Evolutionary conservation across 2,329 filamentous ascomycete species (phyloP).

Genomic region (Fusarium mundagurra): DNA sequence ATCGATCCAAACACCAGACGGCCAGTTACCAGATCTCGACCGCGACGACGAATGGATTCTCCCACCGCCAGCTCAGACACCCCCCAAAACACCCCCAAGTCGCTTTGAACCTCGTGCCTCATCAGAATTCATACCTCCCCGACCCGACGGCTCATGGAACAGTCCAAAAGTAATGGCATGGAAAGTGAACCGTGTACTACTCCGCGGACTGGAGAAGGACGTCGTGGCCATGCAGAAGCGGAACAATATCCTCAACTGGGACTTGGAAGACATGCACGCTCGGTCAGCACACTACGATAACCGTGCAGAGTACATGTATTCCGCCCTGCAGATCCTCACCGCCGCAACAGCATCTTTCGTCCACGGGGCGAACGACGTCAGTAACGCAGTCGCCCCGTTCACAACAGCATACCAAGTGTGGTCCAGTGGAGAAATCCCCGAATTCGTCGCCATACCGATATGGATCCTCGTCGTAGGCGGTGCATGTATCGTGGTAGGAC

Average conservation of each 20-base stretch:
- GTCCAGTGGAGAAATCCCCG: conserved; percentile 56
- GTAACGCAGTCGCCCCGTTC: conserved; percentile 70
- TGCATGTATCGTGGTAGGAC: conserved; percentile 61
- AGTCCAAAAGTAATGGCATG: conserved; percentile 53
- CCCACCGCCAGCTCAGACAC: conserved; percentile 44
- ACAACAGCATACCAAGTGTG: conserved; percentile 71
- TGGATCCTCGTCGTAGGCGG: conserved; percentile 69
- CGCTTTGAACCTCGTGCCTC: conserved; percentile 9
- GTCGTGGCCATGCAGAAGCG: conserved; percentile 58
- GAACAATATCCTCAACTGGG: conserved; percentile 59
- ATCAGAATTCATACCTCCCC: conserved; percentile 44
- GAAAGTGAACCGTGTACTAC: conserved; percentile 52
- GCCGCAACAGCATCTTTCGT: conserved; percentile 71
- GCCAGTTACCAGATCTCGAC: conserved; percentile 38
- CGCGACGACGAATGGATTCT: conserved; percentile 48
- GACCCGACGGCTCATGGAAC: conserved; percentile 53
- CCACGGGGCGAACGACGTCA: conserved; percentile 75
- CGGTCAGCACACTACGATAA: conserved; percentile 70
- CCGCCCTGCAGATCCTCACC: conserved; percentile 68
- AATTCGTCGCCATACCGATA: conserved; percentile 60
- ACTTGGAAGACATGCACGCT: conserved; percentile 62
- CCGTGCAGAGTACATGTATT: conserved; percentile 69
- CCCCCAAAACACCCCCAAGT: conserved; percentile 19
- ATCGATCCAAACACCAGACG: conserved; percentile 46
- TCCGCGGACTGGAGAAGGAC: conserved; percentile 61